Percentiles rank a stretch among this genome's conserved stretches.
These are phyloP conservation scores for Pharus latifolius DNA, from an alignment of 176 grass and related monocot species.

Conservation along the genomic window DNA sequence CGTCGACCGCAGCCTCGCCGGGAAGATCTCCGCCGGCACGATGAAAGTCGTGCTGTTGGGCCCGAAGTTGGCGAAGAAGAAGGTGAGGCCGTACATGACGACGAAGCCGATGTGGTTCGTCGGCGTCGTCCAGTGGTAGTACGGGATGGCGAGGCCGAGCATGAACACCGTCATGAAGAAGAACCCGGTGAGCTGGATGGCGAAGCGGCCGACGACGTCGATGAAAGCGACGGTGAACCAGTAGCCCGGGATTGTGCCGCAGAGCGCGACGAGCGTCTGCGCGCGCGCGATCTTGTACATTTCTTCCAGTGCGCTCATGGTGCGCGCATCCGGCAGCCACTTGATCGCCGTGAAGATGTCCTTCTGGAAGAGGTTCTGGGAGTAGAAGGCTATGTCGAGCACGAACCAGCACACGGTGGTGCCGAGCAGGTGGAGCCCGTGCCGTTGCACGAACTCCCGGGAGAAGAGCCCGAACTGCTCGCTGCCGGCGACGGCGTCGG, in stretches of 20 bases:
- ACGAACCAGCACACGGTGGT: constrained; percentile 51
- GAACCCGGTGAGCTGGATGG: constrained; percentile 43
- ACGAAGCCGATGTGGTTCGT: constrained; percentile 28
- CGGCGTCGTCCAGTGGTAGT: constrained; percentile 24
- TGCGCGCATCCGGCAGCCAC: constrained; percentile 1
- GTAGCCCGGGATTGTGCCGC: constrained; percentile 42
- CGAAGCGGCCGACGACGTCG: constrained; percentile 32
- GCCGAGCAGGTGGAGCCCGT: constrained; percentile 41
- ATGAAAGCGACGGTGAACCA: constrained; percentile 57
- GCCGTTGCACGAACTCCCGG: constrained; percentile 14
- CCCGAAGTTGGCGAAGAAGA: constrained; percentile 77
- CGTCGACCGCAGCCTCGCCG: constrained; percentile 35
- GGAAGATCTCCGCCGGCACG: constrained; percentile 48
- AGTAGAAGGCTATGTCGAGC: constrained; percentile 70
- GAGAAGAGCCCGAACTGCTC: constrained; percentile 42
- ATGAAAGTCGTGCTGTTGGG: constrained; percentile 64
- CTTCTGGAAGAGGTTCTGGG: constrained; percentile 64
- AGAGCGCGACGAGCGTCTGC: constrained; percentile 19
- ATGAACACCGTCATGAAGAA: constrained; percentile 53
- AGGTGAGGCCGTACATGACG: constrained; percentile 39
- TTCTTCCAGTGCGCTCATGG: constrained; percentile 40
- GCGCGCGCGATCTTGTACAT: constrained; percentile 24
- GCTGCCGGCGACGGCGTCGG: not conserved
- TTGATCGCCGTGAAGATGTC: constrained; percentile 38
- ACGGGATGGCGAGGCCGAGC: constrained; percentile 50